Evolutionary conservation across 176 grass and related monocot genomes (phyloP).

Genomic region (sorghum (Sorghum bicolor)): Sorghum_bicolor_NCBIv3 NC_012875.2:51349501-51350000

Average conservation of each 20-base stretch:
- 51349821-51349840: conserved; percentile 58
- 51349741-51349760: conserved; percentile 64
- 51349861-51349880: neutral
- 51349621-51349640: neutral
- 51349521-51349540: neutral
- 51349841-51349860: conserved; percentile 6
- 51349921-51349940: conserved; percentile 32
- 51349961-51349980: conserved; percentile 23
- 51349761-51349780: conserved; percentile 14
- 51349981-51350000: conserved; percentile 27
- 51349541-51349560: neutral
- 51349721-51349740: conserved; percentile 79
- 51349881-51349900: conserved; percentile 31
- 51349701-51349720: conserved; percentile 81
- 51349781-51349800: neutral
- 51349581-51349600: neutral
- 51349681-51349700: conserved; percentile 44
- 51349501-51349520: neutral
- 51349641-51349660: neutral
- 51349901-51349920: conserved; percentile 47
- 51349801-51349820: conserved; percentile 68
- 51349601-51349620: neutral
- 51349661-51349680: neutral
- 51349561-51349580: neutral
- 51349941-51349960: conserved; percentile 19